phyloP scores from a whole-genome alignment of 1,139 yeast species.

The Saccharomyces hybrid region DNA sequence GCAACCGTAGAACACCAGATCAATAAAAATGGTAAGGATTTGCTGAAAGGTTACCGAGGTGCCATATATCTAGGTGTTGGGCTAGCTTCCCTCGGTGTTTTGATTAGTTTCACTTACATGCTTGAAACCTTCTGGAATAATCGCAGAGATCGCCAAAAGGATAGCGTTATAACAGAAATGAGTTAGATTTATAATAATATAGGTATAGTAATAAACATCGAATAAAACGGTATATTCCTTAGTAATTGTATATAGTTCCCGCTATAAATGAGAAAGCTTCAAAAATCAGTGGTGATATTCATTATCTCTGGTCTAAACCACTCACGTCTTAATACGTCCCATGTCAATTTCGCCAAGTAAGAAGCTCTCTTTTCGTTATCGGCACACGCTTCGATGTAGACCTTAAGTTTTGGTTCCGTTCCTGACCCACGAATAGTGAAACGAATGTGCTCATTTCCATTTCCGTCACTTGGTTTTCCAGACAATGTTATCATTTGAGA shows the following conservation, averaged over 20 bases:
- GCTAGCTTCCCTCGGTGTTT: conserved; percentile 22
- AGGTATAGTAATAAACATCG: background rate
- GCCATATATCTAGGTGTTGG: conserved; percentile 37
- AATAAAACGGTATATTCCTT: no score
- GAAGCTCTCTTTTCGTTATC: conserved; percentile 40
- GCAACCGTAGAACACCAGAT: conserved; percentile 41
- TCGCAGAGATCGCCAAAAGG: no score
- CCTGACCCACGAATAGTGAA: conserved; percentile 93
- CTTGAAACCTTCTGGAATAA: conserved; percentile 9
- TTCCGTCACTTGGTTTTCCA: conserved; percentile 18
- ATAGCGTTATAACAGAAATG: no score
- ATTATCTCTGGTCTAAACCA: conserved; percentile 54
- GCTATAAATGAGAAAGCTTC: background rate
- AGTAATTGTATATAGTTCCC: no score
- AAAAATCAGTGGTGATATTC: conserved; percentile 25
- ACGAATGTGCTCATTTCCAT: conserved; percentile 39
- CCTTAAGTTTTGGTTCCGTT: conserved; percentile 90
- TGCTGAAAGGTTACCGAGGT: conserved; percentile 34
- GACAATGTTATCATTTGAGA: conserved; percentile 82
- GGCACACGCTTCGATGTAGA: conserved; percentile 75
- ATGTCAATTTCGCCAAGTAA: conserved; percentile 51
- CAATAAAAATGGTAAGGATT: conserved; percentile 21
- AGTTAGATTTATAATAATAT: background rate
- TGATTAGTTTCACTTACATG: conserved; percentile 12
- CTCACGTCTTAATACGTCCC: conserved; percentile 47